phyloP scores from a whole-genome alignment of 164 flowering plant genomes.

The Stephania japonica region DNA sequence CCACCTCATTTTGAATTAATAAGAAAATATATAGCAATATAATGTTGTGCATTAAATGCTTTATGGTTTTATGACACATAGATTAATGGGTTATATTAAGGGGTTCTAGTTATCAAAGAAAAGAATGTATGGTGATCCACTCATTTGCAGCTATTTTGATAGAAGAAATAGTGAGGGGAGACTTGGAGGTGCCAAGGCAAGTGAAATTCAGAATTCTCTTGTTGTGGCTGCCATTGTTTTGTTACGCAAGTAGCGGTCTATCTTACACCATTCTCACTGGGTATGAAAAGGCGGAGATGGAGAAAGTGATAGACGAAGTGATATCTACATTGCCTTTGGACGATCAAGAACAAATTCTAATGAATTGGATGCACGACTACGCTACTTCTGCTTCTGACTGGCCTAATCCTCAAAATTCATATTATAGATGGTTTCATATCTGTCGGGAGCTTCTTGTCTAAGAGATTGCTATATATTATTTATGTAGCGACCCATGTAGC shows the following conservation, averaged over 20 bases:
- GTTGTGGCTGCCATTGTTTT: conserved; percentile 43
- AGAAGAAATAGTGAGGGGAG: conserved; percentile 22
- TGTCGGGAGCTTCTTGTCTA: conserved; percentile 22
- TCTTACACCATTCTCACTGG: conserved; percentile 33
- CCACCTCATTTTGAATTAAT: no score
- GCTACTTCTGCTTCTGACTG: conserved; percentile 37
- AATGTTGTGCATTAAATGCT: no score
- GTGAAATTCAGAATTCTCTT: conserved; percentile 39
- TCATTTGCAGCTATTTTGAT: conserved; percentile 28
- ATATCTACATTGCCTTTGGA: conserved; percentile 29
- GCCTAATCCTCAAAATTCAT: conserved; percentile 49
- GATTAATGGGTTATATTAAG: no score
- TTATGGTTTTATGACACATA: no score
- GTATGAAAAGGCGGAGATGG: conserved; percentile 36
- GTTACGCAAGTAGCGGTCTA: conserved; percentile 42
- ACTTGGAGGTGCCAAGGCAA: conserved; percentile 19
- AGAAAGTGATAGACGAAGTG: conserved; percentile 33
- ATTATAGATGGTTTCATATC: conserved; percentile 45
- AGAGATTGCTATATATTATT: background rate
- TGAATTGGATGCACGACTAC: conserved; percentile 51
- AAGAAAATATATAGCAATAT: no score
- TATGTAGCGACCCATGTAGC: background rate
- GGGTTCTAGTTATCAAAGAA: no score
- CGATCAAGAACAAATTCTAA: conserved; percentile 45
- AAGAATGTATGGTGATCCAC: background rate